Evolutionary conservation across 768 basidiomycete species (phyloP), one percentile per base, ranked within the genome.

Genomic region (Mycena indigotica): DNA sequence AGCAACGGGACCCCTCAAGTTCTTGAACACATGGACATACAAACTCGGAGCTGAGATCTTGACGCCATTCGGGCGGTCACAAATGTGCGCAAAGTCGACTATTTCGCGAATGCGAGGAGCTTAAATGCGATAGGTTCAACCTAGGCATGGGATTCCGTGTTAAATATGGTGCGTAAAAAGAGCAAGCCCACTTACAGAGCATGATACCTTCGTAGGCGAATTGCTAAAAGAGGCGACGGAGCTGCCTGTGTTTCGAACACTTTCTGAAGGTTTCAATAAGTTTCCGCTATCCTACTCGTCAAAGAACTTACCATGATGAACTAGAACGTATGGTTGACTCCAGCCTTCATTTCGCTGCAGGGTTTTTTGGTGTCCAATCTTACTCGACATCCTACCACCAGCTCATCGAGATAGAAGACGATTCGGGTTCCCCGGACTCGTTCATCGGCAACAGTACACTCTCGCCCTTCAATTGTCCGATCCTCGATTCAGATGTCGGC

Each of bases 11-110:
- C 70, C 77, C 3, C 69, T 90, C 24, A 61, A 72, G 1, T 90
- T 91, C 66, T 70, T 91, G 69, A 85, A 87, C 63, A 78, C 76
- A 39, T 93, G 88, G 88, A 80, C 80, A 1, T 90, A 86, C 69
- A 84, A 84, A 63, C 84, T 92, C 12, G 90, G 89, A 17, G 81
- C 81, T 58, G 91, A 91, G 72, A 77, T 84, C 39, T 69, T 89
- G 56, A 87, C 88, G 3, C 88, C 88, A 2, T 90, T 89, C 59
- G 88, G 89, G 13, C 77, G 90, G 38, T 80, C 83, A 55, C 87
- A 92, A 57, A 66, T 91, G 56, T 90, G 76, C 75, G 65, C 53
- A 17, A 12, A n/a, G n/a, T n/a, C 26, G 62, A 17, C 8, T 35
- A n/a, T 25, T n/a, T 55, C 23, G 19, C 19, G 29, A 19, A 32